phyloP scores from a whole-genome alignment of 2,329 filamentous ascomycete genomes.

The Microcyclosporella mali region DNA sequence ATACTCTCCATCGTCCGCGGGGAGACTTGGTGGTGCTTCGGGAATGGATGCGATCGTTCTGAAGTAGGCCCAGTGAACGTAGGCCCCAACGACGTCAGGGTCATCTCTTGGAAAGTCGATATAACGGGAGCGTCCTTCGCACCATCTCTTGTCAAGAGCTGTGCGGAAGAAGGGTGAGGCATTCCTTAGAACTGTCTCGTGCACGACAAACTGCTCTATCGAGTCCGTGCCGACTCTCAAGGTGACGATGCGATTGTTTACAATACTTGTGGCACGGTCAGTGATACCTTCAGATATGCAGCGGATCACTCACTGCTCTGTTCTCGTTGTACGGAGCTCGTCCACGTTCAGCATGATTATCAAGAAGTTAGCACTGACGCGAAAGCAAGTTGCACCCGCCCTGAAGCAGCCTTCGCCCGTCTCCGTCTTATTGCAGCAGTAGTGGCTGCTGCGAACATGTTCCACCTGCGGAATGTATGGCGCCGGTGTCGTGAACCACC shows the following conservation, averaged over 20 bases:
- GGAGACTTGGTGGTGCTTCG: constrained; percentile 13
- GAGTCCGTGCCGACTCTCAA: constrained; percentile 7
- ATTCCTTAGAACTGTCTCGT: constrained; percentile 14
- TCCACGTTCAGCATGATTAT: constrained; percentile 3
- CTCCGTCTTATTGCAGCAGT: neutral
- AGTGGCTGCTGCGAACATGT: neutral
- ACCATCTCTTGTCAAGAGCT: constrained; percentile 19
- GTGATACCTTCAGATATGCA: neutral
- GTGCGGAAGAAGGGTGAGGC: constrained; percentile 16
- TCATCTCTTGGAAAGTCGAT: constrained; percentile 16
- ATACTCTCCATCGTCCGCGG: constrained; percentile 20
- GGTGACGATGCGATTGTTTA: constrained; percentile 15
- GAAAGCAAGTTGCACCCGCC: neutral
- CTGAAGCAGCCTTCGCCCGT: neutral
- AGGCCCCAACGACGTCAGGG: constrained; percentile 13
- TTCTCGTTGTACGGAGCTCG: constrained; percentile 11
- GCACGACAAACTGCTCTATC: constrained; percentile 13
- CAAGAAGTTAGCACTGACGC: neutral
- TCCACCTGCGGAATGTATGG: neutral
- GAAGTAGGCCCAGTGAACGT: constrained; percentile 21
- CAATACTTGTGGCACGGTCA: constrained; percentile 9
- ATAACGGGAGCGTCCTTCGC: constrained; percentile 11
- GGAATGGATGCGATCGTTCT: constrained; percentile 16
- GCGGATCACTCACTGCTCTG: constrained; percentile 5
- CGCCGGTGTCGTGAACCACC: neutral